phyloP scores from a whole-genome alignment of 768 basidiomycete genomes.

The Tulasnella sp. region DNA sequence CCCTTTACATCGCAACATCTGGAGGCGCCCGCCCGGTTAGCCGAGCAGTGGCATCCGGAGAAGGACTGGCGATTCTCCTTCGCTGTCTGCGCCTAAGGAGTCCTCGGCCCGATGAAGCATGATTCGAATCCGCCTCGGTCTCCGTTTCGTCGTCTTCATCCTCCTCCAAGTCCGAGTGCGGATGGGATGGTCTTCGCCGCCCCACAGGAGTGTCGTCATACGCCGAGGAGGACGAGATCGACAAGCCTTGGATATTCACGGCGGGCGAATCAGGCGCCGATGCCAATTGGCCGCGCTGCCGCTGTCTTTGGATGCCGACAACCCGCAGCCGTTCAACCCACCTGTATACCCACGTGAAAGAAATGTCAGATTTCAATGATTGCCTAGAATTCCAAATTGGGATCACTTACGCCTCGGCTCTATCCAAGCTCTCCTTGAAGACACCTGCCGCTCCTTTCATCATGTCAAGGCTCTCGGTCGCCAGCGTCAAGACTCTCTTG shows the following conservation, averaged over 20 bases:
- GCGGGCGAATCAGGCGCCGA: constrained; percentile 15
- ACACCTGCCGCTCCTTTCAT: constrained; percentile 81
- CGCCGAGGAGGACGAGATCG: constrained; percentile 3
- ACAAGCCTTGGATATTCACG: constrained; percentile 13
- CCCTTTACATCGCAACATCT: background rate
- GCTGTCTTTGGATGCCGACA: constrained; percentile 64
- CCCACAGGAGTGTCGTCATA: background rate
- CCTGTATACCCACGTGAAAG: constrained; percentile 34
- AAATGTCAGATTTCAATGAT: constrained; percentile 15
- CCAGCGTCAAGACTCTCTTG: constrained; percentile 71
- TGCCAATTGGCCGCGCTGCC: constrained; percentile 9
- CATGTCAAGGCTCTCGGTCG: constrained; percentile 90
- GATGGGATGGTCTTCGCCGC: background rate
- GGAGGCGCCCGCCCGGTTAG: background rate
- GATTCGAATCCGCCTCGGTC: constrained; percentile 7
- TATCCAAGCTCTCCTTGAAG: constrained; percentile 77
- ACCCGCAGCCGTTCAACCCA: constrained; percentile 79
- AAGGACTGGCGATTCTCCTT: constrained; percentile 17
- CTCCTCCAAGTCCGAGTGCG: constrained; percentile 10
- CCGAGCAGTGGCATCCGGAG: constrained; percentile 3
- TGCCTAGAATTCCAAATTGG: constrained; percentile 16
- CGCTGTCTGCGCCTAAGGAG: constrained; percentile 6
- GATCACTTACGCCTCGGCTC: constrained; percentile 66
- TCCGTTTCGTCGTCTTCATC: constrained; percentile 10
- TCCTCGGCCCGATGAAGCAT: background rate